Evolutionary conservation across 2,329 filamentous ascomycete genomes (phyloP), one percentile per base, ranked within the genome.

Genomic region (Graphilbum ipis-grandicollis): DNA sequence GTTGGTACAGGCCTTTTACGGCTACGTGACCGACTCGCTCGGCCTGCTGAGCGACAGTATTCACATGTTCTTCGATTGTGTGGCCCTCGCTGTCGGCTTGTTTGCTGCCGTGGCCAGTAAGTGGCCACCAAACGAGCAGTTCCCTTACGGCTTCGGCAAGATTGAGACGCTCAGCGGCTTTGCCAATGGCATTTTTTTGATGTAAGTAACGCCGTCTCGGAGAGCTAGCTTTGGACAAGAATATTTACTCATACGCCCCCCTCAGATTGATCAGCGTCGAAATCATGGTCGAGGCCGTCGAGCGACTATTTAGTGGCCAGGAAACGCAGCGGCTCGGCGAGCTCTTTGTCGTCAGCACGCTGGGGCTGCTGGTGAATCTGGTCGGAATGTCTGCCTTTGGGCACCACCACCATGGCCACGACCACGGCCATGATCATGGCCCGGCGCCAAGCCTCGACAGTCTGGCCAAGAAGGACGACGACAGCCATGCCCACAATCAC

Each of bases 41-140:
- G 90, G 90, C 3, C 66, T 98, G n/a, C 71, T 98, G 15, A 93
- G 85, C 46, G 90, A 98, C 56, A 96, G 86, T 50, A 90, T 98
- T 44, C 90, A 98, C 58, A 98, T 98, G 90, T 88, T 98, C 50
- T 96, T 98, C 49, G 90, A 98, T 57, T 98, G 90, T 47, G 75
- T 94, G 26, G 90, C 88, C 17, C 68, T 98, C 21, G 73, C 82
- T 2, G 85, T 98, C 26, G 90, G 90, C 10, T 65, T 98, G 9
- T 79, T 88, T 47, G 90, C 90, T 21, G 79, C 88, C 2, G 85
- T 98, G 6, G 83, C 93, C 64, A 90, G 83, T 57, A 96, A 96
- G 57, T 94, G 90, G 86, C 85, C 86, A 1, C 80, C 85, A 1
- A 93, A 79, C 52, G 68, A 80, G 41, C 68, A 77, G 17, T 96